Percentiles rank a stretch among this genome's conserved stretches.
These are phyloP conservation scores for Nowakowskiella sp. DNA, from an alignment of 192 early-diverging fungal genomes.

Conservation along the genomic window DNA sequence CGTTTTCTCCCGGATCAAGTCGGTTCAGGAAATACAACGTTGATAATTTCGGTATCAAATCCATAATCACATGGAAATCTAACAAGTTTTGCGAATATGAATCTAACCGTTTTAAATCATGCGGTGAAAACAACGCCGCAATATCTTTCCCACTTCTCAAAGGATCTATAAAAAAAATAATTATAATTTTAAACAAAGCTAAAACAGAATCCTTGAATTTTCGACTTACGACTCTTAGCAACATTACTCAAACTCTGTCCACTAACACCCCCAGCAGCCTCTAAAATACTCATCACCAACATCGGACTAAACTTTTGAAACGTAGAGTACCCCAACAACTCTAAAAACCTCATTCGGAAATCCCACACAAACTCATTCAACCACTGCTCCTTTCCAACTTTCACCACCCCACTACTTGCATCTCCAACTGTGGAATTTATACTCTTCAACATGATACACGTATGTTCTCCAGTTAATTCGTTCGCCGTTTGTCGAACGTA, in stretches of 20 bases:
- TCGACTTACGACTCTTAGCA: not conserved
- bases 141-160: conserved; percentile 21
- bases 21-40: conserved; percentile 67
- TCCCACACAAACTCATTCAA: conserved; percentile 81
- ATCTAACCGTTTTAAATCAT: conserved; percentile 92
- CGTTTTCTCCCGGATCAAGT: conserved; percentile 28
- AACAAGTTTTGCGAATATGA: conserved; percentile 93
- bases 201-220: not conserved
- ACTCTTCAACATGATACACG: conserved; percentile 91
- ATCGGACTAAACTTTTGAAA: conserved; percentile 77
- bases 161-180: conserved; percentile 1
- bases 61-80: conserved; percentile 96
- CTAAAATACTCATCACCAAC: conserved; percentile 76
- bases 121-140: conserved; percentile 52
- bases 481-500: conserved; percentile 96
- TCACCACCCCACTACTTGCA: conserved; percentile 33
- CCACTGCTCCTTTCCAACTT: conserved; percentile 47
- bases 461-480: conserved; percentile 95
- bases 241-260: conserved; percentile 7
- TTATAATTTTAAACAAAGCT: conserved; percentile 10
- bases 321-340: conserved; percentile 73
- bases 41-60: conserved; percentile 78
- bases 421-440: conserved; percentile 42
- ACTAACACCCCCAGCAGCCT: conserved; percentile 49
- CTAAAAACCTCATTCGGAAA: conserved; percentile 83